Conservation (phyloP, 352 stramenopile species). For the Hyaloperonospora brassicae region DNA sequence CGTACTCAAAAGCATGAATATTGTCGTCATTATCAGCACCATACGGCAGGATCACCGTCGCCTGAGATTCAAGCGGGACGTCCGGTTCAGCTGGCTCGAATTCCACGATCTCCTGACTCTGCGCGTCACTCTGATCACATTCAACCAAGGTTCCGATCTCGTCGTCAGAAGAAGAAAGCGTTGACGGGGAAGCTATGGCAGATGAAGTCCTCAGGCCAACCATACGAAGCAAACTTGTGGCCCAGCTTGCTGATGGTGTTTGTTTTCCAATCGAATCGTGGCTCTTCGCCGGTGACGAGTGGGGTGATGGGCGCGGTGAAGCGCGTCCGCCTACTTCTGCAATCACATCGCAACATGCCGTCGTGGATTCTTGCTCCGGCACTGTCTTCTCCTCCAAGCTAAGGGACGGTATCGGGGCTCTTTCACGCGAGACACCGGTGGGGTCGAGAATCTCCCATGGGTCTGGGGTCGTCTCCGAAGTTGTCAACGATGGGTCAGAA, state of each 20-base stretch:
- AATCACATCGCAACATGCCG: conserved; percentile 1
- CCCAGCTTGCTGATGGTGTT: conserved; percentile 5
- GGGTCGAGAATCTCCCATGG: conserved; percentile 15
- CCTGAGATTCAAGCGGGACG: conserved; percentile 23
- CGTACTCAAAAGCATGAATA: conserved; percentile 28
- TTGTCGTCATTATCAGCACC: conserved; percentile 22
- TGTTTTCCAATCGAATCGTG: conserved; percentile 7
- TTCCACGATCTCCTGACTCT: conserved; percentile 11
- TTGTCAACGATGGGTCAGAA: conserved; percentile 4
- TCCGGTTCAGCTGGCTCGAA: conserved; percentile 10
- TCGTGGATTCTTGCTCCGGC: conserved; percentile 1
- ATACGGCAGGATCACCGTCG: conserved; percentile 24
- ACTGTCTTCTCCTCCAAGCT: not conserved
- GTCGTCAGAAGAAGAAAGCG: conserved; percentile 1
- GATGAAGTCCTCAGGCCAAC: conserved; percentile 7
- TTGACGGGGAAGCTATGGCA: conserved; percentile 1
- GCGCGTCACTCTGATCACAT: conserved; percentile 6
- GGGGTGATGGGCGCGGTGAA: not conserved
- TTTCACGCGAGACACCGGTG: conserved; percentile 11
- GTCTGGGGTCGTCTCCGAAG: conserved; percentile 4
- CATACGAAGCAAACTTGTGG: conserved; percentile 8
- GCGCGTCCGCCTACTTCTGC: not conserved
- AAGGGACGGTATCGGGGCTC: not conserved
- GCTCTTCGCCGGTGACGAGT: not conserved
- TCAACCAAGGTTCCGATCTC: conserved; percentile 8